Conservation (phyloP, 148 eudicot genomes). For the Vaccinium macrocarpon region DNA sequence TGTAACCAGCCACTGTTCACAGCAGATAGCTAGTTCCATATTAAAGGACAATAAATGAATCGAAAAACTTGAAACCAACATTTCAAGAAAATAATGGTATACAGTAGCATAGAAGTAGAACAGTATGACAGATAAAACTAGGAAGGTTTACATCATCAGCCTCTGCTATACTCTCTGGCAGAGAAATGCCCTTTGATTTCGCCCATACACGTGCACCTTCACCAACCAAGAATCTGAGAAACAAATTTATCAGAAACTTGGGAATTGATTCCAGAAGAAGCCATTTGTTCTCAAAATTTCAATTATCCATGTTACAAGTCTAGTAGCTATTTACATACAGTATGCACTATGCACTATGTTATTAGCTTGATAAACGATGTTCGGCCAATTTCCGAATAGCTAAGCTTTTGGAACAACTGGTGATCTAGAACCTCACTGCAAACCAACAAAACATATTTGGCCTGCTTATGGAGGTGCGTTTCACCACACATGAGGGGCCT, state of each 20-base stretch:
- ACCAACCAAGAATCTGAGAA: slow-evolving; percentile 64
- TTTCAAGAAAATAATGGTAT: slow-evolving; percentile 7
- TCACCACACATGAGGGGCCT: not conserved
- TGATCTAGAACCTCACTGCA: not conserved
- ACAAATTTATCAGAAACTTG: not conserved
- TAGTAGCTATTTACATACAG: not conserved
- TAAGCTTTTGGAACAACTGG: not conserved
- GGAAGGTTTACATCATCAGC: slow-evolving; percentile 54
- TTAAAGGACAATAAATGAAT: not conserved
- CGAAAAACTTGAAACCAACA: not conserved
- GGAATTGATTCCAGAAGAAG: not conserved
- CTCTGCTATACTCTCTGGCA: slow-evolving; percentile 41
- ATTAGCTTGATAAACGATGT: not conserved
- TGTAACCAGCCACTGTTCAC: slow-evolving; percentile 76
- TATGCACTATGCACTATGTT: not conserved
- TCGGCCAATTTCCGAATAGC: not conserved
- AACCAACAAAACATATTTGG: not conserved
- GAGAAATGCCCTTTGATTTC: slow-evolving; percentile 52
- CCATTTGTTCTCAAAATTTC: slow-evolving; percentile 1
- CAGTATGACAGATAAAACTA: not conserved
- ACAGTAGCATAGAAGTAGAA: not conserved
- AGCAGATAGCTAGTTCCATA: not conserved
- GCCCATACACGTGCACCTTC: slow-evolving; percentile 92
- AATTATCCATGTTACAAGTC: not conserved
- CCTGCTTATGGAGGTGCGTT: not conserved